Evolutionary conservation across 2,329 filamentous ascomycete genomes (phyloP), one percentile per base, ranked within the genome.

Genomic region (Dendrostoma leiphaemia): DNA sequence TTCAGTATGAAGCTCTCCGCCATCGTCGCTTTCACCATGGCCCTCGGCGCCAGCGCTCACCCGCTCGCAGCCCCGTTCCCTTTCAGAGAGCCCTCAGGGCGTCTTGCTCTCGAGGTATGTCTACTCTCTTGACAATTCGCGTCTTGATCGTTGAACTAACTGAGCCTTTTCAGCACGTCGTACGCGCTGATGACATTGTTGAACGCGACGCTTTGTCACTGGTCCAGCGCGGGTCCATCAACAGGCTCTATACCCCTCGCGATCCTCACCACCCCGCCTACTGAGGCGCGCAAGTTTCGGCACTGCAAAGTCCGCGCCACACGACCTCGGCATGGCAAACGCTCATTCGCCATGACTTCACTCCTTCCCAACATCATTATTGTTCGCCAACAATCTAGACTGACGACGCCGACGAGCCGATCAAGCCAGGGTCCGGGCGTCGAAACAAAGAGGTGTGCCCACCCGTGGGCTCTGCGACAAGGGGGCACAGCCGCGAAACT

Each of bases 31-130:
- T 38, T 34, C 41, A 48, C 44, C 19, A 32, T 57, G 47, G 51
- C 47, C 21, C 24, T 53, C 29, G 52, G 41, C 29, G 40, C 51
- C 17, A 13, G 35, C 29, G 54, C 54, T 13, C 44, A 13, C 17
- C 44, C 41, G 15, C n/a, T n/a, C n/a, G n/a, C n/a, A n/a, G 54
- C 46, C 13, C 46, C 47, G 26, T 21, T 54, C 13, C 52, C 32
- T 54, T 34, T 51, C 23, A 21, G 51, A 15, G 54, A 57, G 21
- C 41, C 51, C 2, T 48, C 54, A 6, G 54, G 54, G 19, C 45
- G 53, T 32, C 23, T 54, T 28, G 54, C 54, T 17, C 51, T 57
- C 41, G 49, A 53, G 54, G 54, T 57, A 37, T 28, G 40, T 26
- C 15, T 4, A 6, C 23, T 4, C 21, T 7, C 3, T 3, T 32